Base-by-base conservation (phyloP, 768 basidiomycete species). In the Kwoniella mangroviensis region DNA sequence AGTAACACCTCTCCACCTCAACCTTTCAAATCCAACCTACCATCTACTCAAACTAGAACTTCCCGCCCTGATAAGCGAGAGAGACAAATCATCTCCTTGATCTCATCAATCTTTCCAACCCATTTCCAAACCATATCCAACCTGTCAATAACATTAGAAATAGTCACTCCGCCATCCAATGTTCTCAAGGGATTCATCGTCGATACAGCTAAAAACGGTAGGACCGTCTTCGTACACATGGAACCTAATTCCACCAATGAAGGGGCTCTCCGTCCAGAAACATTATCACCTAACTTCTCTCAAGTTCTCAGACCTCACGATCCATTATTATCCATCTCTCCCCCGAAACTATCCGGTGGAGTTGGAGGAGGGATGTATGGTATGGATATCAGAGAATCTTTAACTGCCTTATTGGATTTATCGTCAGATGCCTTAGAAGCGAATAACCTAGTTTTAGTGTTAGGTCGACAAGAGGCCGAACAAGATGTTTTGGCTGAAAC, bases 321-420 rank as follows among this genome's bases (percentile, higher is more conserved):
- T 71, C 79, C 79, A 7, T 40, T 67, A 19, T 53, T 69, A 34
- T 57, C 43, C 19, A 69, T 56, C 43, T 61, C 67, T 2, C 60
- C 67, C 7, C 60, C 67, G 21, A 41, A 15, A n/a, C 21, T 28
- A 13, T 34, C 56, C 10, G 51, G 21, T 21, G 24, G 59, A n/a
- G 26, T 21, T 4, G 34, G 54, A 13, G 42, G n/a, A 13, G 54
- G 12, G 40, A 58, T 41, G 19, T 43, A 52, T 53, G 75, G 70
- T 24, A 60, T 80, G 26, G 80, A 81, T 60, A 76, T 83, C n/a
- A 58, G 77, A 34, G 82, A 83, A 54, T 73, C 68, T 13, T 62
- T 83, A 11, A 83, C 82, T 1, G 79, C 82, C 4, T 61, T 81
- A 15, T 74, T 83, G 40, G 82, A 83, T 61, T 69, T 83, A 7